phyloP scores from a whole-genome alignment of 2,329 filamentous ascomycete species.

The Mycocentrospora acerina region DNA sequence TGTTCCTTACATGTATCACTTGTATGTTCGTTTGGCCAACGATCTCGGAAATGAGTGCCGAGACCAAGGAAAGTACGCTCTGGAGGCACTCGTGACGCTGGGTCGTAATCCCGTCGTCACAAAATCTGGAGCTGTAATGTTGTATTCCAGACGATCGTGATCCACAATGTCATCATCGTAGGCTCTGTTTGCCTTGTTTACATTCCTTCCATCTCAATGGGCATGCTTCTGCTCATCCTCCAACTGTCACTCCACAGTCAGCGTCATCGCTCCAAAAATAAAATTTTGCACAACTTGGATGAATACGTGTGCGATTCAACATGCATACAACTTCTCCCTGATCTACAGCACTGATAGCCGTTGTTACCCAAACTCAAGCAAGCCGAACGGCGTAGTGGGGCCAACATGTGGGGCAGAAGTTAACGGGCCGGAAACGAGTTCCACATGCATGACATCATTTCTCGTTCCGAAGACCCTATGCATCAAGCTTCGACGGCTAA shows the following conservation, averaged over 20 bases:
- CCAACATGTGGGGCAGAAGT: slow-evolving; percentile 1
- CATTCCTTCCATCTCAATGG: no score
- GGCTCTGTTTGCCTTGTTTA: no score
- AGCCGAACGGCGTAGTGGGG: slow-evolving; percentile 8
- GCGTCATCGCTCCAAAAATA: not conserved
- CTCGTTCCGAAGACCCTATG: no score
- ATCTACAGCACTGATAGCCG: not conserved
- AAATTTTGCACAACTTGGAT: no score
- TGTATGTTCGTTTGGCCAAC: not conserved
- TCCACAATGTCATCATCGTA: no score
- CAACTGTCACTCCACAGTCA: slow-evolving; percentile 6
- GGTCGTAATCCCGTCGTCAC: slow-evolving; percentile 2
- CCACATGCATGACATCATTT: slow-evolving; percentile 23
- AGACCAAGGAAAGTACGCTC: not conserved
- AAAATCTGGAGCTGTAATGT: no score
- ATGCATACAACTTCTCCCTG: not conserved
- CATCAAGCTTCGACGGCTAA: no score
- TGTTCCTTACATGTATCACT: slow-evolving; percentile 3
- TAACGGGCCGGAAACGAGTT: slow-evolving; percentile 9
- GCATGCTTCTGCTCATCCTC: no score
- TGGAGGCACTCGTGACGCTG: slow-evolving; percentile 1
- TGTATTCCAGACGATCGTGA: no score
- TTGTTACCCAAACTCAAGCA: slow-evolving; percentile 1
- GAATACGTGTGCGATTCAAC: not conserved
- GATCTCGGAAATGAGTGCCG: not conserved